Percentiles rank a stretch among this genome's conserved stretches.
Conservation (phyloP, 2,329 filamentous ascomycete species). For the Elsinoe arachidis region DNA sequence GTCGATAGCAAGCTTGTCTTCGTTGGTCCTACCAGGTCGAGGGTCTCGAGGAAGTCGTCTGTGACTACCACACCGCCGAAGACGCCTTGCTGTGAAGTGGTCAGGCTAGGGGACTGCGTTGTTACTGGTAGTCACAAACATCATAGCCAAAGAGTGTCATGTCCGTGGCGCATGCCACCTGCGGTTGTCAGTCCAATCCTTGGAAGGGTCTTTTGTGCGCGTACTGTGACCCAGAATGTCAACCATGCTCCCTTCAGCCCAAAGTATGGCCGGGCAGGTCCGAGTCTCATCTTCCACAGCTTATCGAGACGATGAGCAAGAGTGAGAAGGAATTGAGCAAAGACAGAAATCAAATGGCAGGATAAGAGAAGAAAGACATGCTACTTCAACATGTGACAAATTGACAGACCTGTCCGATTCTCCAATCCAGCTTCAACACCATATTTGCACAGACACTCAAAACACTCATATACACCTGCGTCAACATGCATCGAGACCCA, state of each 20-base stretch:
- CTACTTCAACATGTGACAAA: background rate
- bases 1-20: constrained; percentile 28
- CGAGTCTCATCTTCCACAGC: background rate
- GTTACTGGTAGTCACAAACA: background rate
- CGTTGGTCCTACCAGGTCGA: constrained; percentile 31
- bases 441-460: too few species aligned
- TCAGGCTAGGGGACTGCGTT: background rate
- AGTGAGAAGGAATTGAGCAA: background rate
- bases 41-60: constrained; percentile 42
- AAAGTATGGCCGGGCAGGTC: constrained; percentile 36
- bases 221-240: constrained; percentile 47
- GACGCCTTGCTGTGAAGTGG: constrained; percentile 43
- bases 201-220: constrained; percentile 13
- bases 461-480: too few species aligned
- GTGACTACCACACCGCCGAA: constrained; percentile 50
- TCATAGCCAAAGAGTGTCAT: constrained; percentile 38
- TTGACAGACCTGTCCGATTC: background rate
- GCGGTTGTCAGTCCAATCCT: constrained; percentile 20
- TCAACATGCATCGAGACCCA: too few species aligned
- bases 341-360: background rate
- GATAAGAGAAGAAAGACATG: background rate
- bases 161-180: constrained; percentile 36
- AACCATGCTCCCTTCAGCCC: constrained; percentile 48
- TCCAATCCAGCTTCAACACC: too few species aligned
- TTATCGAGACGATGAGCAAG: background rate